Evolutionary conservation across 352 stramenopile genomes (phyloP), one percentile per base, ranked within the genome.

Genomic region (Halophytophthora batemanensis): DNA sequence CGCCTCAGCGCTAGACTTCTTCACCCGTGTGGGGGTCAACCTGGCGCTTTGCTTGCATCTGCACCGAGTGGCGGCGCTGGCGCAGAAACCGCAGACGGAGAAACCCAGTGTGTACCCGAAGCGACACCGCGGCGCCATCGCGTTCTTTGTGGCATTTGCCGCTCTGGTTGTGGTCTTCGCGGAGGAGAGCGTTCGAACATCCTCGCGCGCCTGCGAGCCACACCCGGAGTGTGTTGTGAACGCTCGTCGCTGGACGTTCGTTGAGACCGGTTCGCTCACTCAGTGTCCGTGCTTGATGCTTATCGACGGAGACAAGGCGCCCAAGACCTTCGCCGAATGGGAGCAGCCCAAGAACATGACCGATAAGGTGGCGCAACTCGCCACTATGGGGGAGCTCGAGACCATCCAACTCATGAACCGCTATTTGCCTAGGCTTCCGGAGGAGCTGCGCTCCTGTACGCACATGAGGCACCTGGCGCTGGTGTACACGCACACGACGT

Each of bases 1-100:
- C 28, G 7, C 34, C 15, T 52, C 61, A 6, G 23, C 28, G 0
- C 35, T 62, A 1, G 41, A 66, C 31, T 61, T 62, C 37, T 55
- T 70, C 13, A 56, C 60, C 13, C 58, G 43, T 0, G 45, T 72
- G 18, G 55, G 54, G 1, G 55, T 56, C 28, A 76, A 53, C 25
- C 6, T 54, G 3, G 15, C 45, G 11, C 49, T 68, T 3, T 60
- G 44, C 19, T 40, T 33, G 23, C 59, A 45, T 8, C 51, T 57
- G 25, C 29, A 49, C 23, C 10, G 28, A 2, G 49, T 59, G 11
- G 44, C 50, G n/a, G 53, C 48, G 13, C 18, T 59, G n/a, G 13
- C 41, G 3, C 8, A 49, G 21, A 37, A 31, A 34, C 12, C 10
- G 18, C 19, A 40, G 8, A 31, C 14, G 1, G n/a, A 46, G 17